Evolutionary conservation across 352 stramenopile genomes (phyloP).

Genomic region (Pythium apleroticum): DNA sequence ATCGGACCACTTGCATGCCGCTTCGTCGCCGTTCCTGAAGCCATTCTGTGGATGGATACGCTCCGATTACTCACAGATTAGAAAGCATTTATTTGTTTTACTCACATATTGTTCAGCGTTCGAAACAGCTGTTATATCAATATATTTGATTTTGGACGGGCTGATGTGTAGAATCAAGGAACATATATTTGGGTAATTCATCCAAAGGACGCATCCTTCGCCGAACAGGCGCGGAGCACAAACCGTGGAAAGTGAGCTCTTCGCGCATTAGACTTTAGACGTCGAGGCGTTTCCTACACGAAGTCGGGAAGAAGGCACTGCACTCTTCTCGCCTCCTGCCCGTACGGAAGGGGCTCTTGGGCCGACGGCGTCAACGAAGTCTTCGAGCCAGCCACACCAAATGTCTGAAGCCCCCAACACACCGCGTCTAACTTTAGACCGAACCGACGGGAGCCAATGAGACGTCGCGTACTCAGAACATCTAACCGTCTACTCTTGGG

Average conservation of each 20-base stretch:
- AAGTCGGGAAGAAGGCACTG: not conserved
- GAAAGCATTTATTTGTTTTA: not conserved
- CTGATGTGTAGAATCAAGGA: too few relatives aligned
- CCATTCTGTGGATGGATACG: not conserved
- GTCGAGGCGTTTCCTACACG: not conserved
- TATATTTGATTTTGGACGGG: not conserved
- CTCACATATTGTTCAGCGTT: not conserved
- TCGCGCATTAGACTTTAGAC: not conserved
- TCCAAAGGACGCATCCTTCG: not conserved
- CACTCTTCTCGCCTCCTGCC: conserved; percentile 1
- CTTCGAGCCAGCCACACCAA: not conserved
- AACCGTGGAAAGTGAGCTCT: not conserved
- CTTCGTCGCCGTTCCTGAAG: not conserved
- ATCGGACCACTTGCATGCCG: conserved; percentile 15
- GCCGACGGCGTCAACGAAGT: not conserved
- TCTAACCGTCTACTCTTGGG: conserved; percentile 18
- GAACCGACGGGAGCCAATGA: conserved; percentile 13
- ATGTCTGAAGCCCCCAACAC: not conserved
- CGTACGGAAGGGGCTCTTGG: conserved; percentile 5
- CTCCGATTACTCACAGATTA: not conserved
- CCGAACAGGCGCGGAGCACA: not conserved
- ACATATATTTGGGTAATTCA: not conserved
- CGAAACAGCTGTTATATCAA: not conserved
- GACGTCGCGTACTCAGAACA: conserved; percentile 19
- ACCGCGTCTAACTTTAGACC: conserved; percentile 9